phyloP scores from a whole-genome alignment of 306 rosid species.

The Casuarina equisetifolia region DNA sequence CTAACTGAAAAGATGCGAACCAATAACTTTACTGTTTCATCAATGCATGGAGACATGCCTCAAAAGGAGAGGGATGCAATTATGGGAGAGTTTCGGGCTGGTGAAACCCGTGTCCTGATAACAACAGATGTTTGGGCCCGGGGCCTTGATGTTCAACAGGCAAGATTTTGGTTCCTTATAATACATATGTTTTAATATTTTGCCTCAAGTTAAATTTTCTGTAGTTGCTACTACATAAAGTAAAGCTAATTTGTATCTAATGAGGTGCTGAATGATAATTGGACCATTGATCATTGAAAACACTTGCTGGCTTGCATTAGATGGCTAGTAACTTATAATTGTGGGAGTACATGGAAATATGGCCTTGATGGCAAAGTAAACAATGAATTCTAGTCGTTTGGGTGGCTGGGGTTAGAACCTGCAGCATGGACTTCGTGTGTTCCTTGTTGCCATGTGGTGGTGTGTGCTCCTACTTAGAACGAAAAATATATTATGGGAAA shows the following conservation, averaged over 20 bases:
- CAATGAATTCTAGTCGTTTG: not conserved
- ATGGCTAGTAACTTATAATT: not conserved
- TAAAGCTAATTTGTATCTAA: not conserved
- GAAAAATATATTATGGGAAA: not conserved
- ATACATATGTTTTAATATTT: not conserved
- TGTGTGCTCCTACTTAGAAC: not conserved
- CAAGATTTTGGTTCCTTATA: conserved; percentile 29
- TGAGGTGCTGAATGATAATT: not conserved
- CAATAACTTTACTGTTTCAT: conserved; percentile 88
- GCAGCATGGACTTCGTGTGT: not conserved
- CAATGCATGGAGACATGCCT: conserved; percentile 99
- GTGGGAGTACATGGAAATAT: not conserved
- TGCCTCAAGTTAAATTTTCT: not conserved
- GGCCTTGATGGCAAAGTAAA: not conserved
- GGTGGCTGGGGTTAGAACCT: not conserved
- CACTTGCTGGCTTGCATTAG: not conserved
- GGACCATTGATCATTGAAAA: not conserved
- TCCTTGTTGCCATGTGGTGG: not conserved
- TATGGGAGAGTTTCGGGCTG: conserved; percentile 89
- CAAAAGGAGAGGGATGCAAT: conserved; percentile 97
- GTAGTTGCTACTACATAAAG: not conserved
- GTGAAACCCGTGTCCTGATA: conserved; percentile 88
- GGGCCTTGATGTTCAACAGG: conserved; percentile 99
- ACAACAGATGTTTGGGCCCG: conserved; percentile 99
- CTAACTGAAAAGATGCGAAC: conserved; percentile 94